Base-by-base conservation (phyloP, 495 filamentous ascomycete species). In the Chlorociboria aeruginascens region DNA sequence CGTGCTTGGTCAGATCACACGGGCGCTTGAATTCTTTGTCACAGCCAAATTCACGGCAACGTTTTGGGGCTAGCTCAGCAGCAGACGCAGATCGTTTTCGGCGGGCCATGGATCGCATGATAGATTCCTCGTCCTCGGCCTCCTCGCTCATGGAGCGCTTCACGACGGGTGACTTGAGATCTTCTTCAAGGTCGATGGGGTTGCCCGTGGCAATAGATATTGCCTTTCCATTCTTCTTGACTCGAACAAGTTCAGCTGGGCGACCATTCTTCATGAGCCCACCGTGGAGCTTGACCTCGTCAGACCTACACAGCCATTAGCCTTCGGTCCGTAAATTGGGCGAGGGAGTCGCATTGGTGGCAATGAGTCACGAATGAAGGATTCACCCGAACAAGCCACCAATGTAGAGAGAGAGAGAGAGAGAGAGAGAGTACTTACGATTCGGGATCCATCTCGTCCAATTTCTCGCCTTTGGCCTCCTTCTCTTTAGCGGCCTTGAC, bases 1-100 rank as follows among this genome's bases (percentile, higher is more conserved):
- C 85, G 61, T 98, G 92, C 68, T 98, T 98, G 43, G 76, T 92
- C 45, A 95, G 68, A 61, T 95, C 89, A 65, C 89, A 96, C 6
- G 86, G 85, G 37, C 89, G 77, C 65, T 89, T 89, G 74, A 95
- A 96, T 57, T 87, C 78, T 66, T 93, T 94, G 64, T 81, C 79
- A 66, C 89, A 96, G 40, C 71, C 69, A 0, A 63, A 60, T 58
- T 85, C 71, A 43, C 67, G 68, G 66, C 84, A 89, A 45, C 67
- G 69, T 61, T 84, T 84, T 49, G 82, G 79, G 33, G 80, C 81
- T 38, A 83, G 77, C 61, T 85, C 77, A 68, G 85, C 84, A 0
- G 79, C 80, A 29, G 69, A 67, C 17, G 73, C 71, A 32, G 84
- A 83, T 69, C 93, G 90, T 70, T 88, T 86, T 35, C 85, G 81